Evolutionary conservation across 2,329 filamentous ascomycete genomes (phyloP).

Genomic region (Podosphaera leucotricha): DNA sequence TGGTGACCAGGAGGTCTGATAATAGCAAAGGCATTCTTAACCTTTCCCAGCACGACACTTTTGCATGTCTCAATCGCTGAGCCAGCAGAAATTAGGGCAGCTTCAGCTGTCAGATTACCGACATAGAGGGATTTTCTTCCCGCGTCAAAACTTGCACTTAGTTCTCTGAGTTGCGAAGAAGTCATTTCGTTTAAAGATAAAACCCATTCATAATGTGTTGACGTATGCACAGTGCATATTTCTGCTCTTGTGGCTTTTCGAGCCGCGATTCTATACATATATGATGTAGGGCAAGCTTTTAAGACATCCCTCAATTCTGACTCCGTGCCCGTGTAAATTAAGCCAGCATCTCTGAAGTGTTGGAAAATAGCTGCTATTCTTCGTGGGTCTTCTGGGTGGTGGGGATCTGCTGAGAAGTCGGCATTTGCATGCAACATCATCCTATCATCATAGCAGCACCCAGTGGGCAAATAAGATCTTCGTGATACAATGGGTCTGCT

Average conservation of each 20-base stretch:
- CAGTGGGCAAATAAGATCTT: constrained; percentile 31
- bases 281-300: constrained; percentile 29
- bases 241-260: constrained; percentile 58
- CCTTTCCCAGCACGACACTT: constrained; percentile 57
- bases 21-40: constrained; percentile 89
- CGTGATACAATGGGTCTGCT: constrained; percentile 1
- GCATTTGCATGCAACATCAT: constrained; percentile 93
- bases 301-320: constrained; percentile 28
- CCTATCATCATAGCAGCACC: constrained; percentile 72
- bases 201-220: constrained; percentile 62
- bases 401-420: constrained; percentile 45
- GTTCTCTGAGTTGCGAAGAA: constrained; percentile 39
- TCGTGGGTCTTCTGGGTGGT: constrained; percentile 84
- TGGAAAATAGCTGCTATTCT: constrained; percentile 87
- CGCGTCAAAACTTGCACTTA: constrained; percentile 37
- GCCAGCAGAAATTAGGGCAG: constrained; percentile 64
- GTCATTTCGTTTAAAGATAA: constrained; percentile 28
- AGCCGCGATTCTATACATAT: constrained; percentile 56
- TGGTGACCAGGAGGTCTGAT: constrained; percentile 92
- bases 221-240: constrained; percentile 55
- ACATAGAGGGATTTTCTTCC: constrained; percentile 62
- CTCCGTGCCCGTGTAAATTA: constrained; percentile 42
- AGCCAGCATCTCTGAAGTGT: constrained; percentile 57
- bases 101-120: constrained; percentile 57
- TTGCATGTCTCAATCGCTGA: constrained; percentile 91